phyloP scores from a whole-genome alignment of 495 filamentous ascomycete species.

The Neurospora pannonica region DNA sequence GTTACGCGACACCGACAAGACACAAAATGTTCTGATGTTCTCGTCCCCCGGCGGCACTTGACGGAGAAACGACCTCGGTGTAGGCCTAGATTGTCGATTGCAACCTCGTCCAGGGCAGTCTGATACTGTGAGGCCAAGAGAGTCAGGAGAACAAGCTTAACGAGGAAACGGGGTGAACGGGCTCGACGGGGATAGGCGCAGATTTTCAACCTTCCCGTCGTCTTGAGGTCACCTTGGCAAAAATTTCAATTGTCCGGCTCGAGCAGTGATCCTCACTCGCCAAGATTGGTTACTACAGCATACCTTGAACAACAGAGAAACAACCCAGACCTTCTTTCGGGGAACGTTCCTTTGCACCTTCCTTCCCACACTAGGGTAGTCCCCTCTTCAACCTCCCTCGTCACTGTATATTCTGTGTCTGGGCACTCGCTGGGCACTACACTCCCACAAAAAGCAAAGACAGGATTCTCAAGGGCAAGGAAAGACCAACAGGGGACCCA shows the following conservation, averaged over 20 bases:
- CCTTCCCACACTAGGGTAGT: neutral
- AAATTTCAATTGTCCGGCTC: neutral
- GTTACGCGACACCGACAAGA: neutral
- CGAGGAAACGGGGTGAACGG: neutral
- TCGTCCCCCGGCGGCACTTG: neutral
- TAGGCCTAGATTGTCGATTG: neutral
- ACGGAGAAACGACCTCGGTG: neutral
- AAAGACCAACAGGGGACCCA: neutral
- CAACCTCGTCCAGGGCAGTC: neutral
- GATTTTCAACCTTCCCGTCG: neutral
- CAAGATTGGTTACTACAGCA: neutral
- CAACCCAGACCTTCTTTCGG: neutral
- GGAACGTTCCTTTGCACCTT: neutral
- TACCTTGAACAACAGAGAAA: neutral
- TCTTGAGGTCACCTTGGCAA: neutral
- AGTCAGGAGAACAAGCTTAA: neutral
- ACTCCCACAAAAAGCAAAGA: neutral
- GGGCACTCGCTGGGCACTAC: neutral
- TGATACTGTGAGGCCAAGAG: neutral
- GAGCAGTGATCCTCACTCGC: neutral
- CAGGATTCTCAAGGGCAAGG: neutral
- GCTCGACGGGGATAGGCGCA: neutral
- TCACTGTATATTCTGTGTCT: neutral
- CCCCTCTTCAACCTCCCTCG: neutral
- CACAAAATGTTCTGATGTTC: neutral